Conservation (phyloP, 73 alveolate species). For the Tetrahymena borealis region DNA sequence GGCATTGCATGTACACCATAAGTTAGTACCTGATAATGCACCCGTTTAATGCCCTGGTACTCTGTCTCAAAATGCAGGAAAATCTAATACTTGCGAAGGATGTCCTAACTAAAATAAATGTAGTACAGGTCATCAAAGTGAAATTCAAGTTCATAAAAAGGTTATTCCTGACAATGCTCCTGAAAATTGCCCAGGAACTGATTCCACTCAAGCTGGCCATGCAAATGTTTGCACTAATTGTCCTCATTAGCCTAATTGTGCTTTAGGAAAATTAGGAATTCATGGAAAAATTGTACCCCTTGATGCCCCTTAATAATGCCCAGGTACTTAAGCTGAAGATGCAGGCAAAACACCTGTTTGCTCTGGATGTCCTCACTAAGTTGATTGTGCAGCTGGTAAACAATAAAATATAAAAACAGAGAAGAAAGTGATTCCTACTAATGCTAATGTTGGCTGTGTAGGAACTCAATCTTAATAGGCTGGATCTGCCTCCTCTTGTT, state of each 20-base stretch:
- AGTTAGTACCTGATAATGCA: not conserved
- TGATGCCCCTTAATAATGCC: not conserved
- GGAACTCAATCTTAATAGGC: not conserved
- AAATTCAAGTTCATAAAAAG: not conserved
- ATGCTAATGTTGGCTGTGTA: not conserved
- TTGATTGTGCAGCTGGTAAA: not conserved
- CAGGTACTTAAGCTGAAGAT: not conserved
- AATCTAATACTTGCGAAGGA: not conserved
- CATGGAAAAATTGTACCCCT: not conserved
- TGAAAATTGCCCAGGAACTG: slow-evolving; percentile 54
- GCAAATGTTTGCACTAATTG: not conserved
- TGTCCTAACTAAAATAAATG: not conserved
- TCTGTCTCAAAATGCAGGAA: not conserved
- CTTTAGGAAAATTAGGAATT: not conserved
- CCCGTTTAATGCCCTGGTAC: not conserved
- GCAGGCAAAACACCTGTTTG: not conserved
- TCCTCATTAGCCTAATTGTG: not conserved
- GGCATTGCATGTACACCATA: not conserved
- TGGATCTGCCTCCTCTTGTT: not conserved
- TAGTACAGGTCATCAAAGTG: not conserved
- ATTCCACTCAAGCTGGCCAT: slow-evolving; percentile 5
- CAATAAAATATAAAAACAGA: not conserved
- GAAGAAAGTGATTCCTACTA: not conserved
- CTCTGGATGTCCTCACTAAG: not conserved
- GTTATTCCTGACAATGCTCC: slow-evolving; percentile 37